A percentile compares a stretch with the other conserved stretches of the same genome.
Evolutionary conservation across 202 grass and related monocot genomes (phyloP).

Genomic region (Zoysia matrella): DNA sequence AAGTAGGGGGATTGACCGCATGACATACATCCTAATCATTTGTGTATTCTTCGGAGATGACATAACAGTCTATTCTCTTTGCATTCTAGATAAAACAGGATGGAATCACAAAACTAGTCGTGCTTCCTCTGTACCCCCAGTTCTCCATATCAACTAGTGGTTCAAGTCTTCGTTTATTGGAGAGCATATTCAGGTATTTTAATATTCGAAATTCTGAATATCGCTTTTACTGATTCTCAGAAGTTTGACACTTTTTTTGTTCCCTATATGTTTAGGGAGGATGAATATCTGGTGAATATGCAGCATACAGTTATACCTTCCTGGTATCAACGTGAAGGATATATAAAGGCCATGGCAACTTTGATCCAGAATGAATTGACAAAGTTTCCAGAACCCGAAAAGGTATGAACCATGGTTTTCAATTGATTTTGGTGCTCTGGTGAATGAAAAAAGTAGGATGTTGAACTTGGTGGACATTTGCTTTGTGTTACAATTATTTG

Average conservation of each 20-base stretch:
- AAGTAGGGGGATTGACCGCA: conserved; percentile 46
- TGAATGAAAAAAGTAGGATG: conserved; percentile 7
- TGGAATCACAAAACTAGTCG: conserved; percentile 97
- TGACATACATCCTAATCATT: not conserved
- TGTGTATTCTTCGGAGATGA: not conserved
- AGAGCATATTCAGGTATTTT: conserved; percentile 93
- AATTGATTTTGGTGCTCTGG: conserved; percentile 20
- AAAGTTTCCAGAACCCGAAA: not conserved
- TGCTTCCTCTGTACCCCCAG: conserved; percentile 98
- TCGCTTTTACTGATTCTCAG: conserved; percentile 12
- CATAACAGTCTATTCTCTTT: conserved; percentile 14
- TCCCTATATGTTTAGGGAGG: conserved; percentile 67
- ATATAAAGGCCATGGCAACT: too few species aligned
- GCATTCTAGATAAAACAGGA: conserved; percentile 84
- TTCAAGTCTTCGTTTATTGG: conserved; percentile 95
- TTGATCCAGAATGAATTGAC: too few species aligned
- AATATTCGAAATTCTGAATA: conserved; percentile 28
- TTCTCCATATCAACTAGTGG: conserved; percentile 99
- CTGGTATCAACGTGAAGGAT: too few species aligned
- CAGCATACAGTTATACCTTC: conserved; percentile 97
- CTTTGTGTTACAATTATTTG: not conserved
- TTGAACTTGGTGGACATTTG: conserved; percentile 18
- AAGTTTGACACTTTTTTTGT: conserved; percentile 22
- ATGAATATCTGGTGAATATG: conserved; percentile 98
- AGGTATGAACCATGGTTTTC: conserved; percentile 54